Conservation (phyloP, 2,329 filamentous ascomycete species). For the Claviceps sp. region DNA sequence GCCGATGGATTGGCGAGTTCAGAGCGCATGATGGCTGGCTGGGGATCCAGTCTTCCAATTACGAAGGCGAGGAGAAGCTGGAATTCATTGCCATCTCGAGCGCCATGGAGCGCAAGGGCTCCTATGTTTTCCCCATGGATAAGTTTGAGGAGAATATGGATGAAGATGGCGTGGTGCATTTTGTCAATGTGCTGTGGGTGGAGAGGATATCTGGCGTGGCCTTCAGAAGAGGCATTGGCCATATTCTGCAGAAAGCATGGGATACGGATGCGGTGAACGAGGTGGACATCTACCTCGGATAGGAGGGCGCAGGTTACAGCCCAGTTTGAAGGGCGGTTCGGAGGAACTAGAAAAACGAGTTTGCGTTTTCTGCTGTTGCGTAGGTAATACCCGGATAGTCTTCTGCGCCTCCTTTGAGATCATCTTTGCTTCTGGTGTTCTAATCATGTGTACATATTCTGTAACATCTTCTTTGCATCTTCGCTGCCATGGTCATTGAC, state of each 20-base stretch:
- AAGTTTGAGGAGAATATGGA: slow-evolving; percentile 28
- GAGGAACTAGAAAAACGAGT: background rate
- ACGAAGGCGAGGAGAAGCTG: slow-evolving; percentile 29
- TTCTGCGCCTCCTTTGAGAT: no score
- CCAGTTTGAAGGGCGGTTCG: background rate
- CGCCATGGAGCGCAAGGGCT: slow-evolving; percentile 27
- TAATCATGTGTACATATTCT: no score
- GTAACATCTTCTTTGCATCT: no score
- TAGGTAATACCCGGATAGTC: no score
- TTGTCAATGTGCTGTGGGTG: slow-evolving; percentile 34
- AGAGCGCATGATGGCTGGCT: slow-evolving; percentile 32
- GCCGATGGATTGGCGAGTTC: slow-evolving; percentile 28
- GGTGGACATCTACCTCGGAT: slow-evolving; percentile 28
- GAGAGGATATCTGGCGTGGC: slow-evolving; percentile 30
- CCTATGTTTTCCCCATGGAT: slow-evolving; percentile 25
- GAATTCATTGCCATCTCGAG: slow-evolving; percentile 30
- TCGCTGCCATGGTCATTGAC: no score
- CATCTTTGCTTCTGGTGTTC: no score
- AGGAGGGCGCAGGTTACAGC: background rate
- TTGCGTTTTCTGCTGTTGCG: background rate
- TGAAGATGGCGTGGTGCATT: slow-evolving; percentile 28
- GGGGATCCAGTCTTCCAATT: slow-evolving; percentile 31
- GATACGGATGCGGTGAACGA: slow-evolving; percentile 26
- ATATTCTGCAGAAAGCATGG: slow-evolving; percentile 28
- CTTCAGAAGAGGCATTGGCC: slow-evolving; percentile 28